These are phyloP conservation scores for Carnegiea gigantea DNA, from an alignment of 179 eudicot species.

Conservation along the genomic window DNA sequence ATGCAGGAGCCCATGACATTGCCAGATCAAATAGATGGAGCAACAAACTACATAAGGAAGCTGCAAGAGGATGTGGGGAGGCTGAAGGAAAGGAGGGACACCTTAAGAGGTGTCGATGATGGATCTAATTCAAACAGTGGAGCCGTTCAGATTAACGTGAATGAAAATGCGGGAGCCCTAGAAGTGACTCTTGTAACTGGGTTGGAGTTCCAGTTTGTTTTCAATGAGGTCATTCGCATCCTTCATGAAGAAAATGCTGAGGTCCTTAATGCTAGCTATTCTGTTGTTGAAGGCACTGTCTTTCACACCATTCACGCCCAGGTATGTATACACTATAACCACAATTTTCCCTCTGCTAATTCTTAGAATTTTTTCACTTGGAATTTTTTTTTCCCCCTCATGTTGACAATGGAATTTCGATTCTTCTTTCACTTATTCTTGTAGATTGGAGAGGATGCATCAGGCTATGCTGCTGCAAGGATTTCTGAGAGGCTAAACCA, in stretches of 20 bases:
- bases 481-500: too few species aligned
- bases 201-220: constrained; percentile 54
- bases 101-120: constrained; percentile 13
- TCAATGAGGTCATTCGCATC: constrained; percentile 47
- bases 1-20: constrained; percentile 35
- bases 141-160: constrained; percentile 47
- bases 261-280: constrained; percentile 54
- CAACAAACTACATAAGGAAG: constrained; percentile 51
- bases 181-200: constrained; percentile 55
- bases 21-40: constrained; percentile 52
- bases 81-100: constrained; percentile 40
- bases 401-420: too few species aligned
- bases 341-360: too few species aligned
- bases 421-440: too few species aligned
- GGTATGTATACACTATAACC: constrained; percentile 27
- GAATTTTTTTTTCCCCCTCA: too few species aligned
- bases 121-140: too few species aligned
- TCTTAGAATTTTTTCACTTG: too few species aligned
- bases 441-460: too few species aligned
- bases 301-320: constrained; percentile 67
- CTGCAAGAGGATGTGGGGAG: constrained; percentile 33
- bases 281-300: constrained; percentile 43
- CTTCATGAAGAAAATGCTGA: constrained; percentile 63
- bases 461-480: too few species aligned
- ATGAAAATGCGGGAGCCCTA: constrained; percentile 40